Base-by-base conservation (phyloP, 805 yeast species). In the Candida endomychidarum region DNA sequence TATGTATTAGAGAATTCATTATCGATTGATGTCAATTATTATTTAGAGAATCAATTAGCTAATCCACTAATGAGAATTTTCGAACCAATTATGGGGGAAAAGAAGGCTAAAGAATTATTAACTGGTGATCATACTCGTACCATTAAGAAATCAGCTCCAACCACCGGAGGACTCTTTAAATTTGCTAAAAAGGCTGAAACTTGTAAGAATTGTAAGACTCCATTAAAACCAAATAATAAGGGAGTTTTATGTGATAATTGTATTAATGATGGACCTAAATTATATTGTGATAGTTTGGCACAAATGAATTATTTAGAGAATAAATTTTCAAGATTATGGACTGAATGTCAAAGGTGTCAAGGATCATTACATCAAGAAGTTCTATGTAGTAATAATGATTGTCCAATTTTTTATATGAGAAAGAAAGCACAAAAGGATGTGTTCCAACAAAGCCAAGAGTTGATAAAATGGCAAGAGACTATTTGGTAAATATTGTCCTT, bases 381-480 rank as follows among this genome's bases (percentile, higher is more conserved):
- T 3, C 69, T 91, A 17, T 93, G 99, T 61, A 82, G 96, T 0
- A 88, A 91, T 50, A 89, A 90, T 50, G 98, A 93, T 61, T 93
- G 99, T 66, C 96, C 97, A 1, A 93, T 93, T 25, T 93, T 93
- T 56, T 93, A 93, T 60, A 93, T 93, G 99, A 75, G 99, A 56
- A 90, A 79, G 61, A 83, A 84, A 56, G 85, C 83, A 7, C 91
- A 84, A 53, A 85, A 83, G 58, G 95, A 86, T 52, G 75, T 81
- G 6, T 58, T 65, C 23, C 70, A 69, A 26, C 83, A 80, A 41
- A 66, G 78, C 7, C 59, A 58, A 19, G 91, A 86, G 53, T 57
- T 86, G 45, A 64, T 62, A 18, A 78, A 80, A 56, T 85, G 88
- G 81, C 86, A 83, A 46, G 67, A 70, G 16, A 76, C 80, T 3